Conservation (phyloP, 1,139 yeast genomes). For the Nadsonia commutata region DNA sequence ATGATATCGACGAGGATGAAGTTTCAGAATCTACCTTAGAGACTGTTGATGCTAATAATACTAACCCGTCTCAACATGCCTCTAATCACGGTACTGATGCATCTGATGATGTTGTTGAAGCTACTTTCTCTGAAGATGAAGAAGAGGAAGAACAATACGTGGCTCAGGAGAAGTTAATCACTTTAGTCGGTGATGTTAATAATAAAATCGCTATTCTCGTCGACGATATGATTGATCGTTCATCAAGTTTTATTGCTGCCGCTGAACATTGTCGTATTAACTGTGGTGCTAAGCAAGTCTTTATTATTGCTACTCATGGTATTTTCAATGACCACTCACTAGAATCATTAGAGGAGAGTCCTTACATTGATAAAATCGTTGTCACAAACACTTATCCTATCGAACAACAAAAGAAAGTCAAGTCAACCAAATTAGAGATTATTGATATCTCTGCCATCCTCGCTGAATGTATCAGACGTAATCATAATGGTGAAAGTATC, state of each 20-base stretch:
- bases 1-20: slow-evolving; percentile 52
- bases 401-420: slow-evolving; percentile 40
- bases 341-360: slow-evolving; percentile 60
- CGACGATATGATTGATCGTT: slow-evolving; percentile 95
- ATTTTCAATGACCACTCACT: slow-evolving; percentile 78
- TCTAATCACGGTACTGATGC: slow-evolving; percentile 24
- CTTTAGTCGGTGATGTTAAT: slow-evolving; percentile 91
- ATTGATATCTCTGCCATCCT: slow-evolving; percentile 91
- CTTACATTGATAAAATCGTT: slow-evolving; percentile 74
- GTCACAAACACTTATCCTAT: slow-evolving; percentile 96
- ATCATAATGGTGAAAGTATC: slow-evolving; percentile 93
- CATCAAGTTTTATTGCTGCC: slow-evolving; percentile 86
- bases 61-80: too few species aligned
- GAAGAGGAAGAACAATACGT: slow-evolving; percentile 62
- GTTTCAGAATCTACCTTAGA: slow-evolving; percentile 9
- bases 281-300: slow-evolving; percentile 89
- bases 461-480: slow-evolving; percentile 97
- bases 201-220: slow-evolving; percentile 82
- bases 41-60: too few species aligned
- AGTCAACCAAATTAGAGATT: slow-evolving; percentile 54
- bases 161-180: slow-evolving; percentile 75
- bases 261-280: slow-evolving; percentile 91
- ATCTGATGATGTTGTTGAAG: slow-evolving; percentile 75
- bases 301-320: slow-evolving; percentile 91
- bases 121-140: slow-evolving; percentile 60